These are phyloP conservation scores for Geotrichum histeridarum DNA, from an alignment of 1,139 yeast genomes.

Conservation along the genomic window DNA sequence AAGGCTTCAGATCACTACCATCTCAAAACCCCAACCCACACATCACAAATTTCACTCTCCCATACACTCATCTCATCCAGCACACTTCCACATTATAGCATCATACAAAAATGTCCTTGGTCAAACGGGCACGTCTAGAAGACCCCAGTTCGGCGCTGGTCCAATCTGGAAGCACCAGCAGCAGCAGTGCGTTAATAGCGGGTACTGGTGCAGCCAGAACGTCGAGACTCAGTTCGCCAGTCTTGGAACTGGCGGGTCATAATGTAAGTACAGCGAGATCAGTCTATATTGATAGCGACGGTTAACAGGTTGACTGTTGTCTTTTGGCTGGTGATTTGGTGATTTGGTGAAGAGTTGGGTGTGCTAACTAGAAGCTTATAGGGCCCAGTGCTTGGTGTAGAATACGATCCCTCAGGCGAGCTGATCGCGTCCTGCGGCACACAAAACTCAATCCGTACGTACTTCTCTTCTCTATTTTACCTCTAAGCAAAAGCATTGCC, in stretches of 20 bases:
- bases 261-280: conserved; percentile 18
- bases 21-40: not conserved
- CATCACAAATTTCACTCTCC: not conserved
- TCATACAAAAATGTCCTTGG: conserved; percentile 5
- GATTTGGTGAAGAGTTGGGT: not conserved
- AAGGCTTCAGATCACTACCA: not conserved
- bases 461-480: conserved; percentile 5
- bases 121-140: conserved; percentile 8
- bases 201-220: conserved; percentile 17
- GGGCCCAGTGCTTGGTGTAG: conserved; percentile 30
- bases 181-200: not conserved
- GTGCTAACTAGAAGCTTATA: not conserved
- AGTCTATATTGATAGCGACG: not conserved
- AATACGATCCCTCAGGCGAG: conserved; percentile 34
- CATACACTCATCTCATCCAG: not conserved
- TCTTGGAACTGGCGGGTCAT: conserved; percentile 28
- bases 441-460: conserved; percentile 31
- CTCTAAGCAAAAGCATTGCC: no score
- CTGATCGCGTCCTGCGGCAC: conserved; percentile 35
- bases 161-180: not conserved
- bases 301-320: not conserved
- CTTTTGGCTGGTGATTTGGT: no score
- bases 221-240: conserved; percentile 25
- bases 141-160: not conserved
- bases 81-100: not conserved